Evolutionary conservation across 2,329 filamentous ascomycete genomes (phyloP), one percentile per base, ranked within the genome.

Genomic region (Aureobasidium sp.): DNA sequence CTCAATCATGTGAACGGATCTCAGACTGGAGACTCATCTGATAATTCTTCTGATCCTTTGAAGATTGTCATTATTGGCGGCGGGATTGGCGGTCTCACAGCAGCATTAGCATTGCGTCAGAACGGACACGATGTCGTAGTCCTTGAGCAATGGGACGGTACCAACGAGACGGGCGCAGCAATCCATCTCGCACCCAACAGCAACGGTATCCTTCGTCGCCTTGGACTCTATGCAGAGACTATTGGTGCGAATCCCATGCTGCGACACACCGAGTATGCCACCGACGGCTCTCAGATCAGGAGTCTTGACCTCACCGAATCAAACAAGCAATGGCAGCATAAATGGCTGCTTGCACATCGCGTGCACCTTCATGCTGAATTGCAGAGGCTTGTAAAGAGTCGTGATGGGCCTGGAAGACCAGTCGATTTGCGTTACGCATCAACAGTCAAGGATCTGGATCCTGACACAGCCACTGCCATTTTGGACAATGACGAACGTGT

Each of bases 111-210:
- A 13, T 71, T 86, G 0, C 77, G 82, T 8, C 77, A 79, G 62
- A 75, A 80, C 48, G 82, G 82, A 2, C 82, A 84, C 65, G 65
- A 73, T 10, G 79, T 84, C 36, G 67, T 73, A 53, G 63, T 85
- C 0, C 81, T 78, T 55, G 84, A 87, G 66, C 79, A 83, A 68
- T 85, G 83, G 0, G 74, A 74, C 1, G 79, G 86, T 37, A 79
- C 80, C 17, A 79, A 75, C 56, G 84, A 87, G 70, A 72, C 78
- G 1, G 85, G 84, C 0, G 84, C 85, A 3, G 84, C 84, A 0
- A 78, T 87, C n/a, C 84, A 87, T 67, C 69, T 87, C 5, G 79
- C 82, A 0, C 84, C 86, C 0, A 88, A 88, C 67, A 75, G 79
- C 2, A 85, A 86, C 69, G 82, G 82, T 0, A 71, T 87, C 2